Base-by-base conservation (phyloP, 768 basidiomycete genomes). In the Astraeus odoratus region DNA sequence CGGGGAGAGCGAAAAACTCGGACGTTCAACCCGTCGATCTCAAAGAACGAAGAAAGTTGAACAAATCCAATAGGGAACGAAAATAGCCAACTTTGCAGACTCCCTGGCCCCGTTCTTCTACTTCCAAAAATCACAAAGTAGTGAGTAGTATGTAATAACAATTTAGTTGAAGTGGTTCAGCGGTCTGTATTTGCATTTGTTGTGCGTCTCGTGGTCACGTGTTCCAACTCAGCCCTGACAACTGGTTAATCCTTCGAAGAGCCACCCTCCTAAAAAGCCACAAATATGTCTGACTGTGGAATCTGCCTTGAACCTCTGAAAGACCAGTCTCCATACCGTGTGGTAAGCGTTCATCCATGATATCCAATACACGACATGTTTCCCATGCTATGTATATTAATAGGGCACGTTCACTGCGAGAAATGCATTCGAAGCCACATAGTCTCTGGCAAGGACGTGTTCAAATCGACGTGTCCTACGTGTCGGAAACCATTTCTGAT, bases 331-430 rank as follows among this genome's bases (percentile, higher is more conserved):
- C 73, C 9, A 54, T 81, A 1, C 81, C 82, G 31, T 85, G 83
- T 58, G 82, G 83, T 84, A 53, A 43, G 77, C 35, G 23, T 48
- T 19, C 25, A 8, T n/a, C n/a, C n/a, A n/a, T n/a, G n/a, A n/a
- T n/a, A n/a, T n/a, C n/a, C n/a, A n/a, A n/a, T n/a, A n/a, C n/a
- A n/a, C n/a, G n/a, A n/a, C n/a, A n/a, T n/a, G n/a, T n/a, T n/a
- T 31, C 9, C 15, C 24, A 13, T 24, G 24, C 33, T 8, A 36
- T 48, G 20, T 33, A 43, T 20, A 48, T 43, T 27, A 13, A 2
- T 27, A 84, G 83, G 83, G 12, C 82, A 85, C 53, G 65, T 84
- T 31, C 83, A 81, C 57, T 84, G 83, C 59, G 68, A 72, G 43
- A 68, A 72, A 36, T 85, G 83, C 51, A 69, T 84, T 27, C 59